Base-by-base conservation (phyloP, 176 grass and related monocot species). In the Otatea glauca region DNA sequence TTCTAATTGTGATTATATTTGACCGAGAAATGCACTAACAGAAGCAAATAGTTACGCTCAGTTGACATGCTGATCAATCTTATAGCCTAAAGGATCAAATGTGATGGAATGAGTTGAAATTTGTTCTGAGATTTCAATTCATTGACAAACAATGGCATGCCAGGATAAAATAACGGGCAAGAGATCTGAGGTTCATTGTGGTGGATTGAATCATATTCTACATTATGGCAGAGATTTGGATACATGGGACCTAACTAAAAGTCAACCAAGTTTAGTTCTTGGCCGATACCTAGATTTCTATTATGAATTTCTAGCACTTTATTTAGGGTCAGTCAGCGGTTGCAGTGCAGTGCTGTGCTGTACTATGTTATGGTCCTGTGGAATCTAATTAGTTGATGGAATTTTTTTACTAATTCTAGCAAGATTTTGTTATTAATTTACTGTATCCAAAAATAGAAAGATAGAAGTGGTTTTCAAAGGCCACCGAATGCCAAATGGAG, bases 201-300 rank as follows among this genome's bases (percentile, higher is more conserved):
- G 9, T 64, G 76, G 56, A 2, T 63, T 44, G n/a, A 49, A 49
- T 48, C 64, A 3, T 63, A 18, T 45, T 78, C 23, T 47, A 78
- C n/a, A 32, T 64, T 32, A 29, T 18, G 59, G 42, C 23, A 32
- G 60, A 61, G 24, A 65, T 78, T 32, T 78, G 41, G 58, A 41
- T 78, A 34, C 11, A 78, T 27, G 76, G 24, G 1, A 45, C 59
- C 76, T 65, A 78, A 65, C 59, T 65, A 18, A 23, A 47, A 64
- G 23, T 29, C 35, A 78, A 78, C 76, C 58, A 60, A 25, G 37
- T 59, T 60, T 35, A 60, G 54, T 42, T 60, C 35, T 59, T 42
- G 15, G 35, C 25, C 6, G 9, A 77, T 61, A 59, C 44, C 24
- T 8, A 72, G 16, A 50, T 72, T 77, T 29, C 39, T 20, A 55